Evolutionary conservation across 768 basidiomycete species (phyloP).

Genomic region (Boletus tylopilopsis): DNA sequence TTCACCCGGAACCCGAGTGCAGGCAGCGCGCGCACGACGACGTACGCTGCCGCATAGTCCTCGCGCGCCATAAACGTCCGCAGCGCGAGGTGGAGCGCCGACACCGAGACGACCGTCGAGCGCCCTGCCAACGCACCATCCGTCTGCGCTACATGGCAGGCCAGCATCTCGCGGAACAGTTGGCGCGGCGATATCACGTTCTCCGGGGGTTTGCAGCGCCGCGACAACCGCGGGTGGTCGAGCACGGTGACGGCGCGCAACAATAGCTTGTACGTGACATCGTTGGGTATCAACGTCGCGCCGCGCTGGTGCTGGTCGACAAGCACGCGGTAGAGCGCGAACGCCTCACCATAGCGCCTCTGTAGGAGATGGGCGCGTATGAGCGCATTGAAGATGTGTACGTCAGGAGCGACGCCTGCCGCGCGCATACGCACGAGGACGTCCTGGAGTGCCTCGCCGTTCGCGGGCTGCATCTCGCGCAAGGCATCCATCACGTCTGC

Average conservation of each 20-base stretch:
- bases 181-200: slow-evolving; percentile 35
- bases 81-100: slow-evolving; percentile 40
- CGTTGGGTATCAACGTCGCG: slow-evolving; percentile 33
- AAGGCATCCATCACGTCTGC: slow-evolving; percentile 38
- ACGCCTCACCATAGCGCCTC: slow-evolving; percentile 33
- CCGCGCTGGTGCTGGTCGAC: slow-evolving; percentile 32
- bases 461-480: slow-evolving; percentile 27
- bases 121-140: slow-evolving; percentile 10
- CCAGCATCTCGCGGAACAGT: slow-evolving; percentile 45
- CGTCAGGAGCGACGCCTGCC: slow-evolving; percentile 36
- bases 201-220: slow-evolving; percentile 17
- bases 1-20: slow-evolving; percentile 30
- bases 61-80: slow-evolving; percentile 40
- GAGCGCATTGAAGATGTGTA: slow-evolving; percentile 46
- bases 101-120: slow-evolving; percentile 29
- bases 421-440: slow-evolving; percentile 40
- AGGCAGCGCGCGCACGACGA: slow-evolving; percentile 34
- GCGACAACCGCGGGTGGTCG: slow-evolving; percentile 18
- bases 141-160: slow-evolving; percentile 28
- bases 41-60: slow-evolving; percentile 48
- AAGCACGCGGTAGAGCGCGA: slow-evolving; percentile 42
- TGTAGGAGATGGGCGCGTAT: slow-evolving; percentile 38
- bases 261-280: slow-evolving; percentile 44
- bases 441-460: slow-evolving; percentile 30
- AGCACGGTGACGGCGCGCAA: slow-evolving; percentile 32